Base-by-base conservation (phyloP, 352 stramenopile genomes). In the Phytophthora pistaciae region DNA sequence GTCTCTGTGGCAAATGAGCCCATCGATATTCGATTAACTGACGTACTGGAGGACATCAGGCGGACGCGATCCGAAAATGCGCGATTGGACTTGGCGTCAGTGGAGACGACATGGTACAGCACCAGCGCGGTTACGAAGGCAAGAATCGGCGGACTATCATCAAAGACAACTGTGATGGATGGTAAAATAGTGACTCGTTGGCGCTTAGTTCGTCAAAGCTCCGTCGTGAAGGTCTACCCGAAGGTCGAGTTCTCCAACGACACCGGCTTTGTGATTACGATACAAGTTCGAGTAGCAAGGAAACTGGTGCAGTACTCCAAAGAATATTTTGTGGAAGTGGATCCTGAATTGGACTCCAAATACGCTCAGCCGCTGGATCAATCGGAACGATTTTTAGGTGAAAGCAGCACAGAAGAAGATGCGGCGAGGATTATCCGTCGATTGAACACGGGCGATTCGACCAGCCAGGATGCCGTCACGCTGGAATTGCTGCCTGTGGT, bases 161-260 rank as follows among this genome's bases (percentile, higher is more conserved):
- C 66, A 7, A 50, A 29, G 14, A 7, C 56, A 57, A 38, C 53
- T 38, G 18, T 56, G 20, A 23, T 56, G n/a, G 23, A 65, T 44
- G 62, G 55, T 2, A 54, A 27, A 8, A 16, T 33, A 3, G 29
- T 74, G n/a, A 79, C 60, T 5, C 29, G 46, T 44, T 82, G 74
- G 74, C 71, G 71, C 56, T 52, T 82, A 5, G 68, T 68, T 14
- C 40, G 50, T 52, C 50, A 31, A 44, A 38, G 66, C 8, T 44
- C 71, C 33, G 27, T 69, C 31, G 20, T 76, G 14, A 60, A 57
- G 7, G 10, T 82, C 40, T 59, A 20, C 33, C n/a, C 64, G 11
- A 25, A 48, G 3, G 46, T 48, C 23, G 38, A 36, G 14, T 74
- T 67, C 67, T n/a, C 25, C 16, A 68, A 55, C 23, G 31, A 62